Conservation (phyloP, 2,329 filamentous ascomycete genomes). For the Lasiodiplodia sp. region DNA sequence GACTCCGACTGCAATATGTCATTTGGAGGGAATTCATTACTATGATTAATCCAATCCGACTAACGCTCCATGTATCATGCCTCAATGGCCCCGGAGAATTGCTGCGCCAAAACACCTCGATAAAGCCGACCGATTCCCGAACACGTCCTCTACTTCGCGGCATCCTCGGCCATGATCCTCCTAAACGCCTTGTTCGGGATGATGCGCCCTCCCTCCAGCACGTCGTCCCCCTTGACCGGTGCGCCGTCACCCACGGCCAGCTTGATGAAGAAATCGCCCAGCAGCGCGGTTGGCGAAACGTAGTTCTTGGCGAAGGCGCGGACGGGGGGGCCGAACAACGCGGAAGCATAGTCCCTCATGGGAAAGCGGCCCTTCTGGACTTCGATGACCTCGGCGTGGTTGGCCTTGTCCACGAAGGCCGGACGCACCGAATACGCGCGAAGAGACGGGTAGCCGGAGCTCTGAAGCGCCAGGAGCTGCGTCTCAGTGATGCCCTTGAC, state of each 20-base stretch:
- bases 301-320: constrained; percentile 42
- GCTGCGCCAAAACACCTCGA: neutral
- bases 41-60: too few species aligned
- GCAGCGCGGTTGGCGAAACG: constrained; percentile 55
- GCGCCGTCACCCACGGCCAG: constrained; percentile 58
- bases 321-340: constrained; percentile 34
- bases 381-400: constrained; percentile 51
- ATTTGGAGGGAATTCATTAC: neutral
- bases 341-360: constrained; percentile 35
- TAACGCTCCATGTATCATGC: neutral
- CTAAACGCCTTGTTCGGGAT: constrained; percentile 52
- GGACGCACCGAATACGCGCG: constrained; percentile 66
- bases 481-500: constrained; percentile 74
- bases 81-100: neutral
- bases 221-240: constrained; percentile 46
- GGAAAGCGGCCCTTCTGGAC: constrained; percentile 41
- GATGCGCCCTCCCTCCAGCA: constrained; percentile 49
- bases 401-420: constrained; percentile 61
- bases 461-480: constrained; percentile 62
- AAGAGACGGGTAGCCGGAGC: constrained; percentile 54
- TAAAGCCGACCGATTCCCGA: neutral
- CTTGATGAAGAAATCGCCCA: constrained; percentile 58
- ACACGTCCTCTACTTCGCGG: neutral
- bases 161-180: constrained; percentile 37
- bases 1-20: too few species aligned